Evolutionary conservation across 2,329 filamentous ascomycete genomes (phyloP).

Genomic region (Fusarium sp.): DNA sequence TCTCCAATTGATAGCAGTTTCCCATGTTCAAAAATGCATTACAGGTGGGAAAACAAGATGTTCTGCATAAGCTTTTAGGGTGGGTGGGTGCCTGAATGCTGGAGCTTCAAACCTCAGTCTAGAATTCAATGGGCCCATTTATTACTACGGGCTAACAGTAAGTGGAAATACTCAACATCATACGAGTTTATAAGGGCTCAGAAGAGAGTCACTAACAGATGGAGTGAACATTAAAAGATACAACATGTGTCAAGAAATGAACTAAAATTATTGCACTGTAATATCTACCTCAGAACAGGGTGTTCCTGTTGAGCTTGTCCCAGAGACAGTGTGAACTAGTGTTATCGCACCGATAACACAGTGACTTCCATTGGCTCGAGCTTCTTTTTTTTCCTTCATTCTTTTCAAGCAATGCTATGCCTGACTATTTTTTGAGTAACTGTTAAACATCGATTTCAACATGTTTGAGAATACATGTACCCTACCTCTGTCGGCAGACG

Average conservation of each 20-base stretch:
- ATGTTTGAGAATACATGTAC: conserved; percentile 96
- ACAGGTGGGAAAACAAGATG: neutral
- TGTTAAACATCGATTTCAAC: neutral
- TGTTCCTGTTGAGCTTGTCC: neutral
- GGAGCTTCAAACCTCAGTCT: neutral
- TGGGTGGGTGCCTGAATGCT: neutral
- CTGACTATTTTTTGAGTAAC: neutral
- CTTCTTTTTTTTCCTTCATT: conserved; percentile 7
- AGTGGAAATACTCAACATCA: neutral
- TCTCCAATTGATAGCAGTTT: neutral
- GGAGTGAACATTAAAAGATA: no score
- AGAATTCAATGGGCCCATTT: neutral
- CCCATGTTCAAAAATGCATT: neutral
- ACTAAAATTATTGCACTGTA: neutral
- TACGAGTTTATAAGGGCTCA: neutral
- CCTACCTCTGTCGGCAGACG: conserved; percentile 83
- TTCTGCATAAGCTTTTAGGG: neutral
- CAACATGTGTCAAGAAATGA: no score
- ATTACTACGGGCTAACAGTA: neutral
- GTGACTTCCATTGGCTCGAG: neutral
- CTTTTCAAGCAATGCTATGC: neutral
- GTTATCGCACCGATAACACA: neutral
- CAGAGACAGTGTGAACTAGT: neutral
- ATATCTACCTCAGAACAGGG: neutral
- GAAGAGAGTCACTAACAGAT: neutral